Conservation (phyloP, 2,329 filamentous ascomycete species). For the Claviceps humidiphila region DNA sequence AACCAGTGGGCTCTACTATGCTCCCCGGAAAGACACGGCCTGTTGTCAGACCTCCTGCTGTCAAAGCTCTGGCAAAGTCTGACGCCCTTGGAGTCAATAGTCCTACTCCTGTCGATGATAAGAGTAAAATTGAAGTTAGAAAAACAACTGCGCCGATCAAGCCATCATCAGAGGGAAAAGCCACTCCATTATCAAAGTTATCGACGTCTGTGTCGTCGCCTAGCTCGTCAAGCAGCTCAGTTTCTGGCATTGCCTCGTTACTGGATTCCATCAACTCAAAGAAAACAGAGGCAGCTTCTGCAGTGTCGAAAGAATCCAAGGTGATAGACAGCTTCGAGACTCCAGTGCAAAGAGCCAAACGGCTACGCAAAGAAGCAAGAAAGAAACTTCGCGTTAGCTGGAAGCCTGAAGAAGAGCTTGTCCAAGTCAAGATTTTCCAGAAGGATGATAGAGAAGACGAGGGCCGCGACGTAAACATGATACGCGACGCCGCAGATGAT, state of each 20-base stretch:
- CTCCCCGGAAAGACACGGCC: conserved; percentile 37
- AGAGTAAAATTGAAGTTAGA: conserved; percentile 17
- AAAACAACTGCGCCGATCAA: conserved; percentile 11
- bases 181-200: not conserved
- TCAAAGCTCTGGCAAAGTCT: conserved; percentile 28
- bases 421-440: conserved; percentile 54
- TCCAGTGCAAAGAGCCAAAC: conserved; percentile 50
- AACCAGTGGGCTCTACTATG: conserved; percentile 19
- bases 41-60: conserved; percentile 24
- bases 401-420: conserved; percentile 53
- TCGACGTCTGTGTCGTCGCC: conserved; percentile 4
- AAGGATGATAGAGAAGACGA: conserved; percentile 61
- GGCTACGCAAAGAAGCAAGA: conserved; percentile 59
- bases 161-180: conserved; percentile 16
- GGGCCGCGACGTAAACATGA: conserved; percentile 53
- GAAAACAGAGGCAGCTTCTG: conserved; percentile 25
- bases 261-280: conserved; percentile 36
- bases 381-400: conserved; percentile 58
- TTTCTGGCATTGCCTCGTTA: conserved; percentile 40
- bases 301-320: conserved; percentile 37
- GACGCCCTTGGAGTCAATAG: conserved; percentile 16
- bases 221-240: conserved; percentile 14
- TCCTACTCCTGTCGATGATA: conserved; percentile 17
- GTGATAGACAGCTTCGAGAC: conserved; percentile 47
- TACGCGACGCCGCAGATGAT: conserved; percentile 59